These are phyloP conservation scores for Podospora tetraspora DNA, from an alignment of 495 filamentous ascomycete species.

Conservation along the genomic window DNA sequence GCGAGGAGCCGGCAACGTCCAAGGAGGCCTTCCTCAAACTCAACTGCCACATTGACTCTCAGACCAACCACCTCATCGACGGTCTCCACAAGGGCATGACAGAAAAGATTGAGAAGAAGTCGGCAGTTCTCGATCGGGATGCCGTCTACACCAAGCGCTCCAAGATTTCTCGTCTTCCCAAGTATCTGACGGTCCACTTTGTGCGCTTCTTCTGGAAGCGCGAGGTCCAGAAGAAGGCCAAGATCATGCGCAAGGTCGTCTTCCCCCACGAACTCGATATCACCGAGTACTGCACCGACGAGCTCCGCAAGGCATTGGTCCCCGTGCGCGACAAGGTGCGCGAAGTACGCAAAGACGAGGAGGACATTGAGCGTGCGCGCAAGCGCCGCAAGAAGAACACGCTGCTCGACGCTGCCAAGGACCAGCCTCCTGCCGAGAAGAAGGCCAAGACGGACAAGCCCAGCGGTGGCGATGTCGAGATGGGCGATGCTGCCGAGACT, in stretches of 20 bases:
- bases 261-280: conserved; percentile 91
- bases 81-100: conserved; percentile 74
- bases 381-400: conserved; percentile 80
- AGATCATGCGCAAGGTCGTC: conserved; percentile 98
- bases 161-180: conserved; percentile 80
- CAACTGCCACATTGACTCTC: conserved; percentile 83
- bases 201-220: conserved; percentile 98
- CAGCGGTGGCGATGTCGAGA: conserved; percentile 52
- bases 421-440: conserved; percentile 24
- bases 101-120: conserved; percentile 88
- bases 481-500: conserved; percentile 49
- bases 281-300: conserved; percentile 91
- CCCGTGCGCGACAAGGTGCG: conserved; percentile 92
- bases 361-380: conserved; percentile 78
- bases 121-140: conserved; percentile 69
- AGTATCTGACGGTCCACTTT: conserved; percentile 94
- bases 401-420: conserved; percentile 21
- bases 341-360: conserved; percentile 89
- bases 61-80: conserved; percentile 84
- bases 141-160: conserved; percentile 84
- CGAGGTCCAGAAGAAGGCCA: conserved; percentile 92
- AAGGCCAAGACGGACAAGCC: conserved; percentile 30
- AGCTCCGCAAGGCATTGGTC: conserved; percentile 73
- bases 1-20: conserved; percentile 60
- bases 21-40: conserved; percentile 85